phyloP scores from a whole-genome alignment of 2,329 filamentous ascomycete species.

The Exophiala phaeomuriformis region DNA sequence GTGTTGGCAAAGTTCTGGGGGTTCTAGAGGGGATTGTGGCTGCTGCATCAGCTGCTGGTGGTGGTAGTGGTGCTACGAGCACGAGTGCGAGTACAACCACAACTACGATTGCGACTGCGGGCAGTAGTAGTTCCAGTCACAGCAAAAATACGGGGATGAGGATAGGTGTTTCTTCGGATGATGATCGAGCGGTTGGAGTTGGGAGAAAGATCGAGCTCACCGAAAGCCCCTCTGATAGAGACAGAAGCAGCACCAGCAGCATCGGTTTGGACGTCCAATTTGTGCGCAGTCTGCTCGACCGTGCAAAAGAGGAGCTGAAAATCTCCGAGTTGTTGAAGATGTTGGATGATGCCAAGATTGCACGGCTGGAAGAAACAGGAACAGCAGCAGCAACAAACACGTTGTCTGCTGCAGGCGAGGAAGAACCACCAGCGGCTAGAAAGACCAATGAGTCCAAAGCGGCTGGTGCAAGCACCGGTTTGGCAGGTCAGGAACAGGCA shows the following conservation, averaged over 20 bases:
- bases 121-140: not conserved
- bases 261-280: not conserved
- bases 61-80: not conserved
- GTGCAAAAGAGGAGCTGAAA: conserved; percentile 19
- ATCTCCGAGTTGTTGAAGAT: conserved; percentile 20
- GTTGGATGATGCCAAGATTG: conserved; percentile 21
- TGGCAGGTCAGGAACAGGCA: no score
- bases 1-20: conserved; percentile 68
- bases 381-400: not conserved
- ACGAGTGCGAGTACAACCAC: not conserved
- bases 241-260: not conserved
- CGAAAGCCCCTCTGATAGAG: not conserved
- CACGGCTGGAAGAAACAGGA: not conserved
- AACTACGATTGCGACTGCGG: not conserved
- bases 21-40: conserved; percentile 63
- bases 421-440: not conserved
- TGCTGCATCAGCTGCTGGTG: conserved; percentile 31
- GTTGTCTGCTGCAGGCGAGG: not conserved
- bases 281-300: conserved; percentile 10
- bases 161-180: not conserved
- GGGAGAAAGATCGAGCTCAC: not conserved
- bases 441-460: no score
- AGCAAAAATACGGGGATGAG: not conserved
- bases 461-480: no score
- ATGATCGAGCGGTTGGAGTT: not conserved